Conservation (phyloP, 2,329 filamentous ascomycete species). For the Ceratocystis cubensis region DNA sequence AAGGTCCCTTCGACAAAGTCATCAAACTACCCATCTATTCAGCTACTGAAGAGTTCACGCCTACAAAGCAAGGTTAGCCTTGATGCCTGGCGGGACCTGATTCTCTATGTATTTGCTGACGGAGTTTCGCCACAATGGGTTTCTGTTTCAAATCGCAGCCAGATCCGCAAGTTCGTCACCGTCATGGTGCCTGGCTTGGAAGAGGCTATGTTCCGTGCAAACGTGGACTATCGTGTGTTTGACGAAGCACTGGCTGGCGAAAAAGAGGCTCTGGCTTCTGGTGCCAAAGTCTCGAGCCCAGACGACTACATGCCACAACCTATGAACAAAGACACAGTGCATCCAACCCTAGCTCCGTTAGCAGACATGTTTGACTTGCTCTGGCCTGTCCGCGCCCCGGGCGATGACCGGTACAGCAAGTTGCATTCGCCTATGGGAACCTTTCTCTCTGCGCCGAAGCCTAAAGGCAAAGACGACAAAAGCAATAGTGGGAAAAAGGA, state of each 20-base stretch:
- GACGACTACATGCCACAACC: slow-evolving; percentile 48
- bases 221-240: slow-evolving; percentile 32
- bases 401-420: slow-evolving; percentile 66
- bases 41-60: slow-evolving; percentile 44
- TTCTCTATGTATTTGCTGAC: slow-evolving; percentile 56
- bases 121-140: slow-evolving; percentile 54
- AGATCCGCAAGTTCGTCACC: slow-evolving; percentile 67
- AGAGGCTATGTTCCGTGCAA: slow-evolving; percentile 69
- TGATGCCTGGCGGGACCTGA: slow-evolving; percentile 48
- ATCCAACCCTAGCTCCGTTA: slow-evolving; percentile 49
- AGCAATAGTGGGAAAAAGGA: slow-evolving; percentile 43
- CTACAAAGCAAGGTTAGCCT: slow-evolving; percentile 51
- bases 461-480: slow-evolving; percentile 46
- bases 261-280: slow-evolving; percentile 27
- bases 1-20: slow-evolving; percentile 45
- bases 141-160: slow-evolving; percentile 46
- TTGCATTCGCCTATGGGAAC: slow-evolving; percentile 80
- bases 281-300: slow-evolving; percentile 33
- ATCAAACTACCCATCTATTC: slow-evolving; percentile 47
- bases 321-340: slow-evolving; percentile 40
- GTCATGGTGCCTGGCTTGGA: slow-evolving; percentile 90
- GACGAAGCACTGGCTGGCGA: slow-evolving; percentile 30
- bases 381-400: slow-evolving; percentile 80
- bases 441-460: slow-evolving; percentile 59
- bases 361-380: slow-evolving; percentile 74